phyloP scores from a whole-genome alignment of 257 asterid species.

The Schizonepeta tenuifolia region DNA sequence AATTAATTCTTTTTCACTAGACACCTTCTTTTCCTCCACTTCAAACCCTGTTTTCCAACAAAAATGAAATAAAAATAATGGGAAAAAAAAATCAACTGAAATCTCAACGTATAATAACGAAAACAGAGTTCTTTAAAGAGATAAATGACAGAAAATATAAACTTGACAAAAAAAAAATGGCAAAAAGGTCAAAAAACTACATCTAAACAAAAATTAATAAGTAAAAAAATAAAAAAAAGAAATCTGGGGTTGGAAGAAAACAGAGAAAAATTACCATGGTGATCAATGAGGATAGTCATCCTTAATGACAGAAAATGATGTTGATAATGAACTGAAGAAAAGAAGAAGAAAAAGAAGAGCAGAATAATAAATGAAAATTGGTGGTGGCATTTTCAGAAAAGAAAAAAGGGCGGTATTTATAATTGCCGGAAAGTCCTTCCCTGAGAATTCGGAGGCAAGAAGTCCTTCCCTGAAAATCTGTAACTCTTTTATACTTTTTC shows the following conservation, averaged over 20 bases:
- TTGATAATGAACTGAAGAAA: neutral
- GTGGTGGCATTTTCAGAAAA: slow-evolving; percentile 28
- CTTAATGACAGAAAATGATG: neutral
- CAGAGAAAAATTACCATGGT: slow-evolving; percentile 49
- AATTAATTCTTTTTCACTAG: slow-evolving; percentile 45
- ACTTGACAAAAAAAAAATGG: neutral
- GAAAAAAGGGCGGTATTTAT: slow-evolving; percentile 58
- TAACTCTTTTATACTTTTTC: slow-evolving; percentile 26
- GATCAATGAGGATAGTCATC: slow-evolving; percentile 75
- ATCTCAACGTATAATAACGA: neutral
- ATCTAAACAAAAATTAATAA: neutral
- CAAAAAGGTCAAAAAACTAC: neutral
- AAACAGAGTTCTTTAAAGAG: neutral
- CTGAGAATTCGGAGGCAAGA: slow-evolving; percentile 64
- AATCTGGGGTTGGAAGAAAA: neutral
- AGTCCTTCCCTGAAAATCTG: slow-evolving; percentile 76
- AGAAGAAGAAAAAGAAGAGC: neutral
- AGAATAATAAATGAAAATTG: neutral
- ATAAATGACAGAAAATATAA: neutral
- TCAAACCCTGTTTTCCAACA: slow-evolving; percentile 44
- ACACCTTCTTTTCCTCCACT: slow-evolving; percentile 54
- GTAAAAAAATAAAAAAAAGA: neutral
- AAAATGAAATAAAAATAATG: neutral
- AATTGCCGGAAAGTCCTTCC: slow-evolving; percentile 87
- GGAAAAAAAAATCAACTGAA: neutral